phyloP scores from a whole-genome alignment of 495 filamentous ascomycete species.

The Aspergillus incahuasiensis region DNA sequence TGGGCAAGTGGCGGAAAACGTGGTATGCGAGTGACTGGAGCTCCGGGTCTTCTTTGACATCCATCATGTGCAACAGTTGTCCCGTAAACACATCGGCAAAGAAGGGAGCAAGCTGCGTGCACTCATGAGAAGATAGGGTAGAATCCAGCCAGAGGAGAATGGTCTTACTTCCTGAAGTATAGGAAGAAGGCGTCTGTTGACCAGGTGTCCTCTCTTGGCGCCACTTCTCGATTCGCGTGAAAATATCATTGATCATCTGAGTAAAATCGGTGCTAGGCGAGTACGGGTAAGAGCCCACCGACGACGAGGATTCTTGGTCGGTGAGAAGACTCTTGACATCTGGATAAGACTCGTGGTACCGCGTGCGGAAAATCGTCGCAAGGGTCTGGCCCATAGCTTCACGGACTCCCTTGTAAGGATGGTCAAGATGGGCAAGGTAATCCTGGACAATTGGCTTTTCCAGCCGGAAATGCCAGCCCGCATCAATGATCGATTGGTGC shows the following conservation, averaged over 20 bases:
- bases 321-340: constrained; percentile 71
- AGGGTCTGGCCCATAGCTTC: constrained; percentile 91
- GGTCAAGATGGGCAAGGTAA: constrained; percentile 87
- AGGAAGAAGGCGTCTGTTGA: constrained; percentile 87
- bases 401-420: constrained; percentile 94
- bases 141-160: constrained; percentile 93
- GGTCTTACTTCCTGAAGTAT: constrained; percentile 94
- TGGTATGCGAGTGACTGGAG: constrained; percentile 93
- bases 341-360: constrained; percentile 88
- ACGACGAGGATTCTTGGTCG: constrained; percentile 70
- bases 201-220: constrained; percentile 77
- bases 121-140: constrained; percentile 86
- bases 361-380: constrained; percentile 77
- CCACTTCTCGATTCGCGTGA: constrained; percentile 81
- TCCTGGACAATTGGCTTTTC: constrained; percentile 88
- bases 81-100: constrained; percentile 86
- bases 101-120: constrained; percentile 84
- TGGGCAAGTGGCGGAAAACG: constrained; percentile 94
- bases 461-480: constrained; percentile 93
- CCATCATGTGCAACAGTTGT: constrained; percentile 98
- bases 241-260: constrained; percentile 67
- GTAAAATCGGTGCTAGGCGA: constrained; percentile 68
- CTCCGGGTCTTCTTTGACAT: constrained; percentile 97
- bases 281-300: constrained; percentile 84
- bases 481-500: constrained; percentile 79